Percentiles rank a stretch among this genome's conserved stretches.
phyloP scores from a whole-genome alignment of 2,329 filamentous ascomycete species.

The Talaromyces sp. region DNA sequence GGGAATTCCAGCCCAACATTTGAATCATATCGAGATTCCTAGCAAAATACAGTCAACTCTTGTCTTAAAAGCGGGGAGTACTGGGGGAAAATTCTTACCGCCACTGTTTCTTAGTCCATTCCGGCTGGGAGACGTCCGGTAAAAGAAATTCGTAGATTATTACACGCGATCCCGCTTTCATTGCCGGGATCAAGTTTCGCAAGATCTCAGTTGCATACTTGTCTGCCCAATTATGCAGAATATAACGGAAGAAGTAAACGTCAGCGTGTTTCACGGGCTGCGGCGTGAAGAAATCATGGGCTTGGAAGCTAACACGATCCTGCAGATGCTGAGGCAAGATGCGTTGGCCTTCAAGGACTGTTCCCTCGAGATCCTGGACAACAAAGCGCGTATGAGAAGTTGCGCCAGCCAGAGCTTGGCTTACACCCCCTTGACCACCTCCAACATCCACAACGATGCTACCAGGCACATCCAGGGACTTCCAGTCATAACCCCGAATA shows the following conservation, averaged over 20 bases:
- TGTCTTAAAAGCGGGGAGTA: no score
- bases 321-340: conserved; percentile 1
- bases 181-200: conserved; percentile 20
- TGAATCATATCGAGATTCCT: conserved; percentile 7
- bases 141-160: conserved; percentile 25
- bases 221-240: conserved; percentile 28
- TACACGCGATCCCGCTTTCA: conserved; percentile 21
- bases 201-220: conserved; percentile 22
- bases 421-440: conserved; percentile 56
- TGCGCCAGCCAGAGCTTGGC: conserved; percentile 51
- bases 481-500: not conserved
- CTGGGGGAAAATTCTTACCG: not conserved
- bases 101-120: conserved; percentile 1
- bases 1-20: conserved; percentile 3
- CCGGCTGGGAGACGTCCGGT: not conserved
- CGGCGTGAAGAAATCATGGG: conserved; percentile 24
- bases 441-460: conserved; percentile 33
- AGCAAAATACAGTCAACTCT: not conserved
- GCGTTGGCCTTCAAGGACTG: conserved; percentile 22
- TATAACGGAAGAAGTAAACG: conserved; percentile 24
- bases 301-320: conserved; percentile 22
- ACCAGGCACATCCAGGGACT: not conserved
- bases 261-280: conserved; percentile 23
- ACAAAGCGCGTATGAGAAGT: conserved; percentile 54
- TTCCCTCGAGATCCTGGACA: conserved; percentile 48